A percentile compares a stretch with the other conserved stretches of the same genome.
phyloP scores from a whole-genome alignment of 129 eudicot species.

The Centella asiatica region DNA sequence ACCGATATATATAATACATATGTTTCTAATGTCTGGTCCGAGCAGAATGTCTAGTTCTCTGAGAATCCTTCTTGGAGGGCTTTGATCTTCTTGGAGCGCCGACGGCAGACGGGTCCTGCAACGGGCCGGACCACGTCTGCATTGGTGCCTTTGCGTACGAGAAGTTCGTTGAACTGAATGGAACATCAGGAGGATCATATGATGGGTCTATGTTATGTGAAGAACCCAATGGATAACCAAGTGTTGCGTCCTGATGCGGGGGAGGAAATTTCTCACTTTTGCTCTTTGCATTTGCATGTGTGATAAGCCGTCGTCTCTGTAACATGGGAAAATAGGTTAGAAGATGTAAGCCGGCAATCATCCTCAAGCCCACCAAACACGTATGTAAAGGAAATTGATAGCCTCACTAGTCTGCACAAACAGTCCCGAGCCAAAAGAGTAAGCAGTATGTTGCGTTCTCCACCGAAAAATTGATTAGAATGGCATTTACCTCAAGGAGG shows the following conservation, averaged over 20 bases:
- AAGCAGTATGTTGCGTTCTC: too few species aligned
- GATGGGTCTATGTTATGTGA: constrained; percentile 50
- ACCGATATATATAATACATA: neutral
- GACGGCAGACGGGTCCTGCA: constrained; percentile 51
- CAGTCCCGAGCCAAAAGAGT: too few species aligned
- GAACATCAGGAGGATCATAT: constrained; percentile 80
- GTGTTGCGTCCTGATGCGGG: constrained; percentile 80
- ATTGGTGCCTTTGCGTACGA: constrained; percentile 60
- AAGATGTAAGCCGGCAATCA: neutral
- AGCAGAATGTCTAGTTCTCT: constrained; percentile 21
- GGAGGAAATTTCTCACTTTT: constrained; percentile 95
- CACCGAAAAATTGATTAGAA: too few species aligned
- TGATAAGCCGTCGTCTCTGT: constrained; percentile 75
- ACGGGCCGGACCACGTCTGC: constrained; percentile 91
- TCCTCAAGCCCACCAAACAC: too few species aligned
- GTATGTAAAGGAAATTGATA: too few species aligned
- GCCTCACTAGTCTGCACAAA: too few species aligned
- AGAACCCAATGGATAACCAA: constrained; percentile 62
- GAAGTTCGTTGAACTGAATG: constrained; percentile 67
- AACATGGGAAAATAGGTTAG: neutral
- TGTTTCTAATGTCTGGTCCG: constrained; percentile 20
- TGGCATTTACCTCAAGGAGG: too few species aligned
- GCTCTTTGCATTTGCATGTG: constrained; percentile 89
- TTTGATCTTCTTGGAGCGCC: constrained; percentile 49
- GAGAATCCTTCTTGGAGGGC: constrained; percentile 31